A percentile compares a stretch with the other conserved stretches of the same genome.
Evolutionary conservation across 1,284 basidiomycete species (phyloP).

Genomic region (Mycena citricolor): DNA sequence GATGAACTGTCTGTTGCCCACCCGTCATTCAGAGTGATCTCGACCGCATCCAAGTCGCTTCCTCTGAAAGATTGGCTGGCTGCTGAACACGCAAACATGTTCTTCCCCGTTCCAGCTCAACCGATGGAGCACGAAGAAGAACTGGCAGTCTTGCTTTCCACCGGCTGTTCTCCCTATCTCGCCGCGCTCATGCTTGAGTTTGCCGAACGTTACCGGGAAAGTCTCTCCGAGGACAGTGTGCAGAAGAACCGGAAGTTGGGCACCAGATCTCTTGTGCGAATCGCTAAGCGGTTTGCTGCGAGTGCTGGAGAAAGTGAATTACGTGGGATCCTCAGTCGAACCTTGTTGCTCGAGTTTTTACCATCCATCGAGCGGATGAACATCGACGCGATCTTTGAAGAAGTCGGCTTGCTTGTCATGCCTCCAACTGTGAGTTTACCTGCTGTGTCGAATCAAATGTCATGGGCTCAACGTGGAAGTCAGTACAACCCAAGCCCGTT

Average conservation of each 20-base stretch:
- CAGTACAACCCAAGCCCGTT: slow-evolving; percentile 53
- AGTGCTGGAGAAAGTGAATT: slow-evolving; percentile 47
- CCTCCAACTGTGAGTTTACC: slow-evolving; percentile 40
- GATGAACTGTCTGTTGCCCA: slow-evolving; percentile 51
- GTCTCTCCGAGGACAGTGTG: slow-evolving; percentile 52
- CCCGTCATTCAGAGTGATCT: slow-evolving; percentile 59
- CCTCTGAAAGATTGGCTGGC: slow-evolving; percentile 64
- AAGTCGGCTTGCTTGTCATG: slow-evolving; percentile 45
- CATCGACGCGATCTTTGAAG: slow-evolving; percentile 51
- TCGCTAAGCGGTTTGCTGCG: slow-evolving; percentile 46
- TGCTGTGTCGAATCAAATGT: background rate
- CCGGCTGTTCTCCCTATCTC: slow-evolving; percentile 38
- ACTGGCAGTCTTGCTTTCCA: slow-evolving; percentile 39
- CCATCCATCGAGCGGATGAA: slow-evolving; percentile 58
- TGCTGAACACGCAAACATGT: slow-evolving; percentile 68
- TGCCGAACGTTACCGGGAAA: slow-evolving; percentile 55
- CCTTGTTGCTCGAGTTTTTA: slow-evolving; percentile 60
- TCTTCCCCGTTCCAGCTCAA: slow-evolving; percentile 57
- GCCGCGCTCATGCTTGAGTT: slow-evolving; percentile 44
- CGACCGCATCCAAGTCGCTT: slow-evolving; percentile 60
- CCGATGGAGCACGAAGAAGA: slow-evolving; percentile 59
- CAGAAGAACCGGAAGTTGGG: slow-evolving; percentile 64
- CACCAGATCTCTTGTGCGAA: slow-evolving; percentile 57
- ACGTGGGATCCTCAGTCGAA: slow-evolving; percentile 45
- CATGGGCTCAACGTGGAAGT: background rate